Evolutionary conservation across 2,329 filamentous ascomycete genomes (phyloP).

Genomic region (Chaetomiaceae sp.): DNA sequence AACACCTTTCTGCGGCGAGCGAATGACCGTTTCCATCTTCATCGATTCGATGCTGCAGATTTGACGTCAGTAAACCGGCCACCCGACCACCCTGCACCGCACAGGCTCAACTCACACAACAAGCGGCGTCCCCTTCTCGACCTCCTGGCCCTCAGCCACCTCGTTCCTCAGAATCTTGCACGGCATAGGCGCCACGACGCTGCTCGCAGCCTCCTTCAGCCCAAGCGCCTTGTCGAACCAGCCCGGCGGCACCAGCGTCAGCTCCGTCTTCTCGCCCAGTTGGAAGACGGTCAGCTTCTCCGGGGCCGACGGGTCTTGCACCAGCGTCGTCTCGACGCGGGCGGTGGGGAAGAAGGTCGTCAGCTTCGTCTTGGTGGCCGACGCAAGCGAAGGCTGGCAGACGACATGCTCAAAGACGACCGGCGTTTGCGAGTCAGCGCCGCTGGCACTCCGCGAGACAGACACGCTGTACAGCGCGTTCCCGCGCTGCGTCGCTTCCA

Average conservation of each 20-base stretch:
- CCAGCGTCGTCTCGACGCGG: slow-evolving; percentile 71
- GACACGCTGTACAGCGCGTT: slow-evolving; percentile 42
- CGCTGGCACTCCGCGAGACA: slow-evolving; percentile 36
- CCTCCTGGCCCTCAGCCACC: slow-evolving; percentile 71
- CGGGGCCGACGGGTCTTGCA: slow-evolving; percentile 46
- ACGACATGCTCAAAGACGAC: slow-evolving; percentile 41
- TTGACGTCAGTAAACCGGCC: slow-evolving; percentile 22
- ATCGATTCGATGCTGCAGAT: slow-evolving; percentile 66
- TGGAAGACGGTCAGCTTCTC: slow-evolving; percentile 74
- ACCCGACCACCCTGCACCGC: slow-evolving; percentile 24
- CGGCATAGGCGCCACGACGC: slow-evolving; percentile 89
- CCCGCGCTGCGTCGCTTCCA: slow-evolving; percentile 43
- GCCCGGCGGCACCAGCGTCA: slow-evolving; percentile 53
- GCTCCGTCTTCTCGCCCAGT: slow-evolving; percentile 52
- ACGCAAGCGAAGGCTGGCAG: slow-evolving; percentile 33
- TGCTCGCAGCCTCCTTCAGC: slow-evolving; percentile 71
- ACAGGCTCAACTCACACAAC: slow-evolving; percentile 71
- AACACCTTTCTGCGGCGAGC: slow-evolving; percentile 65
- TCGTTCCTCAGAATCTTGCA: slow-evolving; percentile 93
- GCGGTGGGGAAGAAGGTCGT: slow-evolving; percentile 77
- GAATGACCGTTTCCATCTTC: slow-evolving; percentile 85
- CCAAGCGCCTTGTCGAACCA: slow-evolving; percentile 90
- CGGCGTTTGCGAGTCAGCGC: slow-evolving; percentile 28
- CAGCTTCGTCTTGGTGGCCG: slow-evolving; percentile 36
- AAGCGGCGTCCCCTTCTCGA: slow-evolving; percentile 78